A percentile compares a stretch with the other conserved stretches of the same genome.
Evolutionary conservation across 2,329 filamentous ascomycete species (phyloP).

Genomic region (Aspergillus ibericus): DNA sequence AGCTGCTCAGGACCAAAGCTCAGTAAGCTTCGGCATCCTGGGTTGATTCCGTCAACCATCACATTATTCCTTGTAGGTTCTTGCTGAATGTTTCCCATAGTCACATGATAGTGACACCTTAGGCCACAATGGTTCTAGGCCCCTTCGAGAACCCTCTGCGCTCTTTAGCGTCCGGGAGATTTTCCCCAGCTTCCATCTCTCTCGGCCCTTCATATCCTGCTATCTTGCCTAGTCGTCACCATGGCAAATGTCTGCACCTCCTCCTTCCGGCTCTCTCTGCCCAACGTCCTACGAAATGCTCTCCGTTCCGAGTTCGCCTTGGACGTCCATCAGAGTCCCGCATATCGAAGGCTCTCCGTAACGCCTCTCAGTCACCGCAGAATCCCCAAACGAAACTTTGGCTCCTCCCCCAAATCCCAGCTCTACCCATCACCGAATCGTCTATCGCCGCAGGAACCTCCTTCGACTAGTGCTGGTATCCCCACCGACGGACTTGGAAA

Average conservation of each 20-base stretch:
- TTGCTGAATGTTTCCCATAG: background rate
- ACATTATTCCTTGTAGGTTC: too few species aligned
- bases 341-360: constrained; percentile 6
- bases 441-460: background rate
- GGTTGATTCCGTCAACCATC: too few species aligned
- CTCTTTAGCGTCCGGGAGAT: background rate
- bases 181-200: background rate
- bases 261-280: constrained; percentile 27
- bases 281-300: constrained; percentile 25
- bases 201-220: background rate
- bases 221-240: background rate
- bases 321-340: constrained; percentile 10
- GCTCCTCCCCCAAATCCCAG: background rate
- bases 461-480: background rate
- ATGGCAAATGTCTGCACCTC: constrained; percentile 26
- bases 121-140: constrained; percentile 5
- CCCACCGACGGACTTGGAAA: background rate
- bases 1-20: background rate
- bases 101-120: constrained; percentile 5
- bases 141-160: constrained; percentile 2
- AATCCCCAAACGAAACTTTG: constrained; percentile 6
- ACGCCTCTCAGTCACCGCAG: constrained; percentile 5
- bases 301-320: constrained; percentile 25
- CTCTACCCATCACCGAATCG: background rate
- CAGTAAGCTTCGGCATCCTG: too few species aligned